Conservation (phyloP, 306 rosid genomes). For the Parietaria judaica region DNA sequence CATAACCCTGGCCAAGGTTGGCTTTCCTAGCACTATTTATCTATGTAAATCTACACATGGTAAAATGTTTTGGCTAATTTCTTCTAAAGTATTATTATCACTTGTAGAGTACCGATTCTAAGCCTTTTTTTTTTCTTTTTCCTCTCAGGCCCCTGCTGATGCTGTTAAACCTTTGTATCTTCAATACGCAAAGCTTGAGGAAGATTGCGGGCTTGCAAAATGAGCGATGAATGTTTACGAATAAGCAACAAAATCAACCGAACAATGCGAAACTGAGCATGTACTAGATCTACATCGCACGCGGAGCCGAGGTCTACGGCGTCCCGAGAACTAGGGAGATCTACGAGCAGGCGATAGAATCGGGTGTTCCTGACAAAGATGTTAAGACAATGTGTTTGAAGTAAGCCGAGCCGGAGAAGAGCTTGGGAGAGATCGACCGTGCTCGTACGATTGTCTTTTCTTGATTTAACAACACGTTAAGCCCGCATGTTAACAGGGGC, state of each 20-base stretch:
- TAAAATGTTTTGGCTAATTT: too few relatives aligned
- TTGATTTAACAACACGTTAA: too few relatives aligned
- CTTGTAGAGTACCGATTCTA: too few relatives aligned
- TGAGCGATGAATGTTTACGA: slow-evolving; percentile 53
- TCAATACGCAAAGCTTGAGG: slow-evolving; percentile 50
- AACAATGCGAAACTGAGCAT: slow-evolving; percentile 44
- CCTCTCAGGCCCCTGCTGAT: slow-evolving; percentile 63
- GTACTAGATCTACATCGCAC: slow-evolving; percentile 83
- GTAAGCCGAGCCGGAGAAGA: slow-evolving; percentile 86
- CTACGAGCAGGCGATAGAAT: slow-evolving; percentile 52
- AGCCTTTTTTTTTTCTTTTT: too few relatives aligned
- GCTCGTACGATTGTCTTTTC: slow-evolving; percentile 69
- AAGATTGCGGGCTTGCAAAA: slow-evolving; percentile 50
- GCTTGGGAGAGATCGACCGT: slow-evolving; percentile 90
- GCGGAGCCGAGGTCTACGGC: slow-evolving; percentile 63
- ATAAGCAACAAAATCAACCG: slow-evolving; percentile 49
- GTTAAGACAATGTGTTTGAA: slow-evolving; percentile 80
- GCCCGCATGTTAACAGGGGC: too few relatives aligned
- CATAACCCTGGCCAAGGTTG: too few relatives aligned
- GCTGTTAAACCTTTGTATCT: slow-evolving; percentile 48
- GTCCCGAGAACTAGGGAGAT: slow-evolving; percentile 52
- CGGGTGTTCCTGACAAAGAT: slow-evolving; percentile 91
- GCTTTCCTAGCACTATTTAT: too few relatives aligned
- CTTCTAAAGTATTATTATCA: too few relatives aligned
- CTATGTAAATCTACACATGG: too few relatives aligned